These are phyloP conservation scores for Fusarium sp. DNA, from an alignment of 2,329 filamentous ascomycete genomes.

Conservation along the genomic window DNA sequence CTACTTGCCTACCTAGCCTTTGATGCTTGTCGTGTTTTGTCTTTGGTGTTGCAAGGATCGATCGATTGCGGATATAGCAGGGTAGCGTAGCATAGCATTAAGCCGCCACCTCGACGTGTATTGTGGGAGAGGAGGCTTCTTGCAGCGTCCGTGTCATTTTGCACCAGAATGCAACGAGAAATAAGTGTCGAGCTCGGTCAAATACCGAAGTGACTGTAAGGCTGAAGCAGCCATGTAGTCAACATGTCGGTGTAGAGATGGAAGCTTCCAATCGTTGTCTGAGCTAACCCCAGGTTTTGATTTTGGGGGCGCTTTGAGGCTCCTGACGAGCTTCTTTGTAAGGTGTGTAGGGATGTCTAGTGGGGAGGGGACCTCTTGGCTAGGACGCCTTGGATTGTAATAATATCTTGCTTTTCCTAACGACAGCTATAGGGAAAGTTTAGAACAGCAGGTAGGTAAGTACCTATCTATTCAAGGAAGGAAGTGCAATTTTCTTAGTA, in stretches of 20 bases:
- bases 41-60: constrained; percentile 1
- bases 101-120: not conserved
- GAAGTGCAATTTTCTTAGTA: no score
- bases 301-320: constrained; percentile 4
- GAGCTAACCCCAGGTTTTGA: not conserved
- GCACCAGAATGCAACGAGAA: constrained; percentile 1
- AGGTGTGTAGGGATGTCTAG: no score
- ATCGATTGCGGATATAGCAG: not conserved
- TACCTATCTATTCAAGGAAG: no score
- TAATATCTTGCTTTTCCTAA: no score
- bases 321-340: not conserved
- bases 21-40: constrained; percentile 1
- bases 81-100: not conserved
- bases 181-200: constrained; percentile 10
- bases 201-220: not conserved
- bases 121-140: constrained; percentile 3
- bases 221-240: constrained; percentile 1
- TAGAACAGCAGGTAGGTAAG: no score
- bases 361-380: no score
- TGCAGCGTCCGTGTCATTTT: constrained; percentile 1
- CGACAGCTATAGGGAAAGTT: no score
- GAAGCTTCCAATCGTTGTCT: not conserved
- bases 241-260: not conserved
- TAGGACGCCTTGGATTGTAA: no score
- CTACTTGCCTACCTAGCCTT: not conserved